Evolutionary conservation across 2,329 filamentous ascomycete genomes (phyloP).

Genomic region (Shiraia sp.): DNA sequence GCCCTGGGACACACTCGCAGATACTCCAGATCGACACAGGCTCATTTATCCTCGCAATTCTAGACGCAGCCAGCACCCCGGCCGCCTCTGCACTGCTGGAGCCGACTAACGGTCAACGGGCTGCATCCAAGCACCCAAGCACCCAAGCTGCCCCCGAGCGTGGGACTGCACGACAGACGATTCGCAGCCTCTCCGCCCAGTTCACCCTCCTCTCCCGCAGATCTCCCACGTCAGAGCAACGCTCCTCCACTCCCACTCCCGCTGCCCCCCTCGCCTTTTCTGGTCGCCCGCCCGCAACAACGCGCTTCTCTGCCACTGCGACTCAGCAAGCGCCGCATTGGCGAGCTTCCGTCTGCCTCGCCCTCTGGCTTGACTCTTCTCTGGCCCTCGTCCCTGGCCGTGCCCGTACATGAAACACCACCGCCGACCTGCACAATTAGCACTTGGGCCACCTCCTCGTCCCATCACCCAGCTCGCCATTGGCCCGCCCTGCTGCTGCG

Average conservation of each 20-base stretch:
- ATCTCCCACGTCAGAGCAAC: too few relatives aligned
- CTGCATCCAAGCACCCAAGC: too few relatives aligned
- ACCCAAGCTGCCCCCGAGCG: too few relatives aligned
- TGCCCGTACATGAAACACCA: constrained; percentile 25
- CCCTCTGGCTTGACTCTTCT: constrained; percentile 14
- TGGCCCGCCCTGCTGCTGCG: constrained; percentile 20
- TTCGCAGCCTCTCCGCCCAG: too few relatives aligned
- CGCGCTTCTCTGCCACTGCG: background rate
- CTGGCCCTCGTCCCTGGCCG: constrained; percentile 11
- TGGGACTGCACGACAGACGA: too few relatives aligned
- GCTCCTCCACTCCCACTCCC: background rate
- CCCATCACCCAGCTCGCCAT: constrained; percentile 18
- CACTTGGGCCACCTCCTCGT: constrained; percentile 18
- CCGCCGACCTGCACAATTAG: constrained; percentile 13
- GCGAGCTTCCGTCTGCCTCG: constrained; percentile 6
- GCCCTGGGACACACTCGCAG: too few relatives aligned
- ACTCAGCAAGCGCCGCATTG: constrained; percentile 1
- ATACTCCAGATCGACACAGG: too few relatives aligned
- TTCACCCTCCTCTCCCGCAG: too few relatives aligned
- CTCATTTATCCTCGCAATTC: too few relatives aligned
- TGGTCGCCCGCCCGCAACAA: background rate
- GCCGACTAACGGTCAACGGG: too few relatives aligned
- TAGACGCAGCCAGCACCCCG: too few relatives aligned
- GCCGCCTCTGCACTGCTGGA: too few relatives aligned
- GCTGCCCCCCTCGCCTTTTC: background rate